A percentile compares a stretch with the other conserved stretches of the same genome.
phyloP scores from a whole-genome alignment of 1,139 yeast genomes.

The Blastobotrys raffinosifermentans region DNA sequence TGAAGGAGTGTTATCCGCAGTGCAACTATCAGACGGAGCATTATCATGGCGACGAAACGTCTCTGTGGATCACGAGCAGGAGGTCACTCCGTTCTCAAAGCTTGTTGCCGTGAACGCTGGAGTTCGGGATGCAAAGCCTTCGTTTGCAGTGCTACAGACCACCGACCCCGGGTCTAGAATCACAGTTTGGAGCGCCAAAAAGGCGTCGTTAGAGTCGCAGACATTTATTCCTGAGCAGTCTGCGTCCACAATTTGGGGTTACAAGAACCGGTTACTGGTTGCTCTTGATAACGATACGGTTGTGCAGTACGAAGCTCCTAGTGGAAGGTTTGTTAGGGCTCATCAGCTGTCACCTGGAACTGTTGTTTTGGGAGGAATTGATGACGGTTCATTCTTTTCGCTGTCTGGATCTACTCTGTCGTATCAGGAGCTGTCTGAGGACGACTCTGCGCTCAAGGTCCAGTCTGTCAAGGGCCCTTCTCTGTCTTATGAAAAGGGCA shows the following conservation, averaged over 20 bases:
- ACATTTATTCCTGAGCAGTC: not conserved
- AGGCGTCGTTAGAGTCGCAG: not conserved
- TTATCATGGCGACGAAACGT: constrained; percentile 21
- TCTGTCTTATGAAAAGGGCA: too few relatives aligned
- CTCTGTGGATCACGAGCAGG: not conserved
- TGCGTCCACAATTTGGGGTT: constrained; percentile 3
- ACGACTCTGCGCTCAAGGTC: too few relatives aligned
- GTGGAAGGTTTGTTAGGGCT: not conserved
- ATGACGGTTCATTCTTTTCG: too few relatives aligned
- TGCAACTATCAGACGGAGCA: constrained; percentile 21
- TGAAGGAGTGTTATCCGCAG: constrained; percentile 18
- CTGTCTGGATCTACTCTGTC: too few relatives aligned
- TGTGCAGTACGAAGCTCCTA: not conserved
- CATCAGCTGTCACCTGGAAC: not conserved
- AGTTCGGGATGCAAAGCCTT: too few relatives aligned
- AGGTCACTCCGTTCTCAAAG: too few relatives aligned
- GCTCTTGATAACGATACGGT: constrained; percentile 3
- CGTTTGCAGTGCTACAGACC: too few relatives aligned
- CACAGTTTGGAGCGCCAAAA: not conserved
- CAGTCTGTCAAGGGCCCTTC: too few relatives aligned
- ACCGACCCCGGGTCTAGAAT: not conserved
- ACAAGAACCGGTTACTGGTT: not conserved
- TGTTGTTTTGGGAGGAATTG: not conserved
- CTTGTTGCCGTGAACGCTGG: too few relatives aligned
- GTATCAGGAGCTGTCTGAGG: too few relatives aligned